A percentile compares a stretch with the other conserved stretches of the same genome.
These are phyloP conservation scores for Globisporangium megalacanthum DNA, from an alignment of 352 stramenopile genomes.

Conservation along the genomic window DNA sequence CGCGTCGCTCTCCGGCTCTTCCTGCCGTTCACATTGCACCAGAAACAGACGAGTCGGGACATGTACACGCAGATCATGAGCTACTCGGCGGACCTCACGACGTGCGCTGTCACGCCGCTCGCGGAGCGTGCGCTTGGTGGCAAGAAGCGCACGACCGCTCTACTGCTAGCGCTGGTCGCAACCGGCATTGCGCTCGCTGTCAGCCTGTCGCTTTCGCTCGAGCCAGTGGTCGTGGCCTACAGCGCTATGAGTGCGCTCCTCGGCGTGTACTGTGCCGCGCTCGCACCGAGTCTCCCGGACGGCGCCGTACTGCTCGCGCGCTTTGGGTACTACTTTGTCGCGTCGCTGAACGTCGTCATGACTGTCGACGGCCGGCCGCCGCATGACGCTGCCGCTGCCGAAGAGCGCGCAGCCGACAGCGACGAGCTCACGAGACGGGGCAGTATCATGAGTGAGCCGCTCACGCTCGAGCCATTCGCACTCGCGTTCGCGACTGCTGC, in stretches of 20 bases:
- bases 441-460: conserved; percentile 9
- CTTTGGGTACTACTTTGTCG: conserved; percentile 49
- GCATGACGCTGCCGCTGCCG: background rate
- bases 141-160: conserved; percentile 16
- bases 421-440: conserved; percentile 1
- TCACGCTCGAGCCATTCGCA: conserved; percentile 50
- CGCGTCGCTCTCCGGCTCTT: conserved; percentile 44
- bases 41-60: conserved; percentile 62
- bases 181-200: conserved; percentile 3
- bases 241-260: conserved; percentile 32
- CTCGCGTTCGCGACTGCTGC: conserved; percentile 33
- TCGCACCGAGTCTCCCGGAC: conserved; percentile 42
- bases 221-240: conserved; percentile 19
- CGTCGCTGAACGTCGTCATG: conserved; percentile 43
- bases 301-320: conserved; percentile 35
- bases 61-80: conserved; percentile 69
- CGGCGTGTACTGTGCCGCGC: conserved; percentile 23
- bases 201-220: background rate
- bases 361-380: conserved; percentile 3
- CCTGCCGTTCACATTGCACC: conserved; percentile 59
- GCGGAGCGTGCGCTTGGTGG: conserved; percentile 37
- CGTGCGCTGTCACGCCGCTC: conserved; percentile 41
- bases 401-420: background rate
- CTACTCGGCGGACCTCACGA: conserved; percentile 54
- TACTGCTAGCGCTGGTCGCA: conserved; percentile 18